phyloP scores from a whole-genome alignment of 371 early-diverging fungal species.

The Synchytrium microbalum region DNA sequence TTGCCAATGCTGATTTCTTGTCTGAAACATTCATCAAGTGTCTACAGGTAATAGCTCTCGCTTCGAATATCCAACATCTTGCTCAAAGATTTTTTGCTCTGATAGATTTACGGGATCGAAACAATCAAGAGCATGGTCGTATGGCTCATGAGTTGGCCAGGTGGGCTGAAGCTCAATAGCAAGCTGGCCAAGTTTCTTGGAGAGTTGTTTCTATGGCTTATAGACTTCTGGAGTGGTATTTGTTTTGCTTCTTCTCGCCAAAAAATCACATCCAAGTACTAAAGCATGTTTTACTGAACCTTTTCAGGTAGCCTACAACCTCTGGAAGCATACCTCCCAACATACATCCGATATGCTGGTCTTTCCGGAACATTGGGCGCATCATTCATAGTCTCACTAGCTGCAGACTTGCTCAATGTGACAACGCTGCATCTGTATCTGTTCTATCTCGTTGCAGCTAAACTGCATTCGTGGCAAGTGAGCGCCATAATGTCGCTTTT shows the following conservation, averaged over 20 bases:
- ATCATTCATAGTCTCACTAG: conserved; percentile 72
- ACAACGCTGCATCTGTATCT: conserved; percentile 83
- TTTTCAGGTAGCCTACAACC: conserved; percentile 19
- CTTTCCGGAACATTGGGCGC: conserved; percentile 74
- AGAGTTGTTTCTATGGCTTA: conserved; percentile 87
- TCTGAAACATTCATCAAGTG: not conserved
- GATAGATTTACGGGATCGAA: conserved; percentile 15
- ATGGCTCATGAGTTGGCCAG: conserved; percentile 92
- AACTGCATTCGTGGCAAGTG: conserved; percentile 88
- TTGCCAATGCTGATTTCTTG: conserved; percentile 35
- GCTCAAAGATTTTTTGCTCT: not conserved
- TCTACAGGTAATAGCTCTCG: conserved; percentile 12
- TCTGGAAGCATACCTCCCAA: conserved; percentile 37
- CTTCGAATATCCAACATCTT: conserved; percentile 10
- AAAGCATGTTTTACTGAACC: too few species aligned
- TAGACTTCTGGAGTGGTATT: conserved; percentile 76
- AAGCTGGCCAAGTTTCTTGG: conserved; percentile 84
- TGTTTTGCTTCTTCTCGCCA: not conserved
- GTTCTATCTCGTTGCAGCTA: conserved; percentile 87
- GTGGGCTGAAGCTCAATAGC: conserved; percentile 91
- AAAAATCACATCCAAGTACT: not conserved
- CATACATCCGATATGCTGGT: conserved; percentile 65
- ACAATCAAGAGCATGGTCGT: conserved; percentile 48
- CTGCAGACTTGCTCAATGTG: conserved; percentile 74
- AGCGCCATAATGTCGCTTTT: conserved; percentile 74